phyloP scores from a whole-genome alignment of 1,284 basidiomycete genomes.

The Xerocomus tenax region DNA sequence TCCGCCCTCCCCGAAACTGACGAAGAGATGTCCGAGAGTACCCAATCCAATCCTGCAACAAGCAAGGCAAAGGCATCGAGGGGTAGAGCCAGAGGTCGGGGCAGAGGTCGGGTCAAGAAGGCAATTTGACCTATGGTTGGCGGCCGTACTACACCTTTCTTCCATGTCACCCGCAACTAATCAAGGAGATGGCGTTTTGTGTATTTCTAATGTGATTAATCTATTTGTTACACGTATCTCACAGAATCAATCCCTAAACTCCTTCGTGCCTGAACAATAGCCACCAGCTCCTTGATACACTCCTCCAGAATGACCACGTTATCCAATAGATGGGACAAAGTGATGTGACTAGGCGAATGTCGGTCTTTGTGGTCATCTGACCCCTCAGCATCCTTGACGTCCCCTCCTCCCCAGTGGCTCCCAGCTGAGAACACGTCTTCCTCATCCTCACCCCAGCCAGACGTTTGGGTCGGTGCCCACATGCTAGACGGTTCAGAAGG shows the following conservation, averaged over 20 bases:
- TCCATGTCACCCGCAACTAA: background rate
- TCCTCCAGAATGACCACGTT: constrained; percentile 95
- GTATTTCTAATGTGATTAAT: constrained; percentile 1
- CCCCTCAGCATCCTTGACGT: constrained; percentile 26
- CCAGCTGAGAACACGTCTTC: constrained; percentile 59
- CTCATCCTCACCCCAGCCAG: constrained; percentile 49
- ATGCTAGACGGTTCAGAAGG: constrained; percentile 43
- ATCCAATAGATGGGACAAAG: constrained; percentile 80
- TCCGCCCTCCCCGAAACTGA: constrained; percentile 45
- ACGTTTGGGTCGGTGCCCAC: constrained; percentile 52
- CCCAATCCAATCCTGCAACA: constrained; percentile 57
- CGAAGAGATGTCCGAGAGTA: constrained; percentile 59
- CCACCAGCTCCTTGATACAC: constrained; percentile 87
- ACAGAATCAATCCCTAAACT: constrained; percentile 81
- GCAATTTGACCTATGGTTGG: constrained; percentile 18
- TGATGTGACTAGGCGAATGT: constrained; percentile 40
- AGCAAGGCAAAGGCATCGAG: constrained; percentile 32
- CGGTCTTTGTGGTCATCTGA: constrained; percentile 22
- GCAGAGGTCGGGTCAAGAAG: constrained; percentile 30
- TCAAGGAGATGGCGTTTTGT: background rate
- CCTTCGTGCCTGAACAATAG: constrained; percentile 77
- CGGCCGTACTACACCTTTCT: background rate
- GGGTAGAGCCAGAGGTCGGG: constrained; percentile 31
- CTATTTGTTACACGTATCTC: constrained; percentile 52
- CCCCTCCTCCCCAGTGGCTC: constrained; percentile 45